phyloP scores from a whole-genome alignment of 805 yeast species.

The Danielia reshetovae region DNA sequence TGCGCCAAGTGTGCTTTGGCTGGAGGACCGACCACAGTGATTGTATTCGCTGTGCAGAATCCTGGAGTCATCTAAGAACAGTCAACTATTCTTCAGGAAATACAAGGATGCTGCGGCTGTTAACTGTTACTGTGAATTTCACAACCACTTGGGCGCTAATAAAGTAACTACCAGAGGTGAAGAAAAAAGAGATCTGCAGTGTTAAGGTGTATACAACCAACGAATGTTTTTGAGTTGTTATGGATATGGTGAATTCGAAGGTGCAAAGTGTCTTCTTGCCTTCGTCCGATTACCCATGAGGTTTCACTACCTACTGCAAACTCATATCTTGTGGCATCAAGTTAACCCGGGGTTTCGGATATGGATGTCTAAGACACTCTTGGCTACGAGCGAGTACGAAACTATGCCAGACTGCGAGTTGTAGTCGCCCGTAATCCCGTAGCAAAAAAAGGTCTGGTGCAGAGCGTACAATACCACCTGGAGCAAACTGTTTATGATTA shows the following conservation, averaged over 20 bases:
- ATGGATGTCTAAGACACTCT: no score
- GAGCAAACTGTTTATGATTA: constrained; percentile 46
- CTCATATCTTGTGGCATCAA: no score
- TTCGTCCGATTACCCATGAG: no score
- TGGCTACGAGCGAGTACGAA: constrained; percentile 40
- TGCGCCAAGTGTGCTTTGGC: constrained; percentile 45
- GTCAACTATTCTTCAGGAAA: neutral
- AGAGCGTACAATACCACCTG: constrained; percentile 55
- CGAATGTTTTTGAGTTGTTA: no score
- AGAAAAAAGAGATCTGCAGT: constrained; percentile 34
- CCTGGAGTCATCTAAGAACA: constrained; percentile 18
- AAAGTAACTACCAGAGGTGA: constrained; percentile 12
- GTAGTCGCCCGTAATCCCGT: constrained; percentile 35
- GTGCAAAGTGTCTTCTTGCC: no score
- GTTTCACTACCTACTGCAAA: no score
- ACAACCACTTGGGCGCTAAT: constrained; percentile 33
- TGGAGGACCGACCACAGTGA: constrained; percentile 49
- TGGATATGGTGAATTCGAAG: no score
- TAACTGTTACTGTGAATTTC: constrained; percentile 32
- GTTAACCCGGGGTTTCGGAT: no score
- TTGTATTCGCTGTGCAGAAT: constrained; percentile 44
- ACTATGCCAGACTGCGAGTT: constrained; percentile 12
- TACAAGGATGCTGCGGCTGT: neutral
- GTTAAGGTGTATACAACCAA: constrained; percentile 46
- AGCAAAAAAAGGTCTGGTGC: constrained; percentile 43